Evolutionary conservation across 2,329 filamentous ascomycete species (phyloP), one percentile per base, ranked within the genome.

Genomic region (Fusarium staphyleae): DNA sequence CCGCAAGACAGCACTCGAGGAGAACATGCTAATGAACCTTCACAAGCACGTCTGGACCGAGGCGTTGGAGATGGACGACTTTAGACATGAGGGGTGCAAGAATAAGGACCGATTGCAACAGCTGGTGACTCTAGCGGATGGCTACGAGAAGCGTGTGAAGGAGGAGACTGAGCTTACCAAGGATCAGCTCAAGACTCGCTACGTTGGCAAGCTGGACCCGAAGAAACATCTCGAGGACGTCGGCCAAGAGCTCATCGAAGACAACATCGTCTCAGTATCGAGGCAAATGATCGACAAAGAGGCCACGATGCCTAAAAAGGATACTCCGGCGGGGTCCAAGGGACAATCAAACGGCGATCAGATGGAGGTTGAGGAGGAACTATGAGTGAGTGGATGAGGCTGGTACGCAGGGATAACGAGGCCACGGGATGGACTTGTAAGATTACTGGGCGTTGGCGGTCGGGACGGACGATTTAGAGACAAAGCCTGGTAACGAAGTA

Each of bases 41-140:
- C 95, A 99, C 84, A 99, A 99, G 82, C 95, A 98, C 66, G 93
- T 97, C 36, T 99, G 95, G 95, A 99, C 96, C 1, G 95, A 99
- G 75, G 95, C 93, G 5, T 77, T 99, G 62, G 87, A 96, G 73
- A 98, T 99, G 92, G 90, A 93, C 56, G 93, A 98, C 75, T 99
- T 99, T 82, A 85, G 87, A 62, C 79, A 85, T 51, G 93, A 98
- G 72, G 91, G 87, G 49, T 81, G 87, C 62, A 86, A 89, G 73
- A 99, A 96, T 73, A 90, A 93, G 72, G 93, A 96, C 48, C 85
- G 88, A 60, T 83, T 99, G 75, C 84, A 96, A 79, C 87, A 90
- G 71, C 84, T 99, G 43, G 95, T 99, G 48, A 86, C 84, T 47
- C 80, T 99, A 56, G 90, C 95, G 1, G 96, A 99, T 63, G 93